Conservation (phyloP, 2,329 filamentous ascomycete genomes). For the Colletotrichum sojae region DNA sequence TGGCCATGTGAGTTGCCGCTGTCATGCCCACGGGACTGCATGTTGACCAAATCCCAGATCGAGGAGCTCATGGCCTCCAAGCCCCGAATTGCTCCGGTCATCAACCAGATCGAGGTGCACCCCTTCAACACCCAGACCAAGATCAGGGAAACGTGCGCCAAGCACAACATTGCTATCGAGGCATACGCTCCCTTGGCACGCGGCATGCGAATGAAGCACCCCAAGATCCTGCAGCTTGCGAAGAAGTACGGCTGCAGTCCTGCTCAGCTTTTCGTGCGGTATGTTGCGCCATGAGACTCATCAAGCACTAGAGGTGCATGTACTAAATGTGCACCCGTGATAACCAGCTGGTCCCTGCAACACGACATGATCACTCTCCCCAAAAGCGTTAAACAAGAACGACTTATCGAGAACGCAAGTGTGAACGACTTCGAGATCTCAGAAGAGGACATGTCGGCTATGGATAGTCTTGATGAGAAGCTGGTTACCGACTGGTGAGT, state of each 20-base stretch:
- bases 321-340: not conserved
- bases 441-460: slow-evolving; percentile 70
- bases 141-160: slow-evolving; percentile 76
- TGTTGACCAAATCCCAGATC: slow-evolving; percentile 59
- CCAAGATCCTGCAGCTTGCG: slow-evolving; percentile 72
- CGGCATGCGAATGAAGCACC: slow-evolving; percentile 78
- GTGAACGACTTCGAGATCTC: slow-evolving; percentile 74
- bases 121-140: slow-evolving; percentile 82
- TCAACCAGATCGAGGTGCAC: slow-evolving; percentile 88
- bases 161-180: slow-evolving; percentile 79
- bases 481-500: slow-evolving; percentile 77
- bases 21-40: not conserved
- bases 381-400: slow-evolving; percentile 75
- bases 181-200: slow-evolving; percentile 85
- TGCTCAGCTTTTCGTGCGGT: slow-evolving; percentile 79
- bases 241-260: slow-evolving; percentile 79
- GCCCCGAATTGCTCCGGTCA: slow-evolving; percentile 74
- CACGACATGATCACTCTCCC: slow-evolving; percentile 80
- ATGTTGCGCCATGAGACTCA: slow-evolving; percentile 28
- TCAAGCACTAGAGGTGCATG: no score
- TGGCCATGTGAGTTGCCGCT: slow-evolving; percentile 70
- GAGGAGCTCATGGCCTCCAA: slow-evolving; percentile 77
- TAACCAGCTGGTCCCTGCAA: slow-evolving; percentile 79
- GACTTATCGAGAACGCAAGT: slow-evolving; percentile 76
- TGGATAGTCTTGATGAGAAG: slow-evolving; percentile 79